These are phyloP conservation scores for Avicennia marina DNA, from an alignment of 257 asterid genomes.

Conservation along the genomic window DNA sequence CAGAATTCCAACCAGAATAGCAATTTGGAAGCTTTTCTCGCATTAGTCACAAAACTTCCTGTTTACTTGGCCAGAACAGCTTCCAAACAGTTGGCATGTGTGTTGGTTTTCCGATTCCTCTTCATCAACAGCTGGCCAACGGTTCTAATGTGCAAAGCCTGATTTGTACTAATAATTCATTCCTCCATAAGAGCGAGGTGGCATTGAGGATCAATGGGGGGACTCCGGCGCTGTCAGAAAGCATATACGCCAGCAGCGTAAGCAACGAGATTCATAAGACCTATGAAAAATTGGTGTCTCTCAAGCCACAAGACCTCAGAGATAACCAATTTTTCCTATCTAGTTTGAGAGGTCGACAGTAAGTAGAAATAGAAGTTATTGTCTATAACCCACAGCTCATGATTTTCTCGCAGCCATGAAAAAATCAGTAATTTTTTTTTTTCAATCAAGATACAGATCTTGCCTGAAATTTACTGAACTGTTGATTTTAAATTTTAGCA, in stretches of 20 bases:
- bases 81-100: not conserved
- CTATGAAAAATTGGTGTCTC: slow-evolving; percentile 2
- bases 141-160: slow-evolving; percentile 22
- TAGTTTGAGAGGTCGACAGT: slow-evolving; percentile 9
- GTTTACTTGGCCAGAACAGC: slow-evolving; percentile 17
- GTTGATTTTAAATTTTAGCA: not conserved
- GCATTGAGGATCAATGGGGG: slow-evolving; percentile 18
- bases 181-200: slow-evolving; percentile 2
- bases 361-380: not conserved
- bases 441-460: not conserved
- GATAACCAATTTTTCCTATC: not conserved
- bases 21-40: slow-evolving; percentile 20
- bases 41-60: slow-evolving; percentile 13
- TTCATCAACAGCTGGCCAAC: slow-evolving; percentile 16
- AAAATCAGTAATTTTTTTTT: too few relatives aligned
- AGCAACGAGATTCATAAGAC: not conserved
- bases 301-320: slow-evolving; percentile 4
- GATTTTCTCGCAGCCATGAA: too few relatives aligned
- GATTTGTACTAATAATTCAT: slow-evolving; percentile 14
- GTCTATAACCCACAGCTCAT: too few relatives aligned
- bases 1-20: slow-evolving; percentile 10
- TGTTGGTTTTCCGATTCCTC: slow-evolving; percentile 21
- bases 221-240: slow-evolving; percentile 11
- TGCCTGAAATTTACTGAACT: slow-evolving; percentile 1
- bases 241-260: not conserved